These are phyloP conservation scores for Umbelopsis sp. DNA, from an alignment of 371 early-diverging fungal species.

Conservation along the genomic window DNA sequence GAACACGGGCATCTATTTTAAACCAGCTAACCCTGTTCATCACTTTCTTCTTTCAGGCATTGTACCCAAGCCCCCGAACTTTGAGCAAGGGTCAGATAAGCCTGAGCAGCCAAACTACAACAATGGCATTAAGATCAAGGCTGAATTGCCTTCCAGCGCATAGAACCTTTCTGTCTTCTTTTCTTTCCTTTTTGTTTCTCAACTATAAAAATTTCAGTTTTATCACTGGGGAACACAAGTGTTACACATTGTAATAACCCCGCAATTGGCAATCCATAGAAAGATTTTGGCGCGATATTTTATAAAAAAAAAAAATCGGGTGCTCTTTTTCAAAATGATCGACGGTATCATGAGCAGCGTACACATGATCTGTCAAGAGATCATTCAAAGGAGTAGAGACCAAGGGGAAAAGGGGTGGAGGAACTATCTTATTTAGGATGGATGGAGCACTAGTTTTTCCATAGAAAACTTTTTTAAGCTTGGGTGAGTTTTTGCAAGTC, in stretches of 20 bases:
- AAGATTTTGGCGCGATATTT: neutral
- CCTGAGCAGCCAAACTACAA: conserved; percentile 19
- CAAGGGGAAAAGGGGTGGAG: too few species aligned
- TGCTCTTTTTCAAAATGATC: neutral
- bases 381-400: neutral
- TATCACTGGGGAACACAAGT: conserved; percentile 5
- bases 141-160: conserved; percentile 8
- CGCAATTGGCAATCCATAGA: conserved; percentile 7
- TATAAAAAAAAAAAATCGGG: too few species aligned
- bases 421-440: conserved; percentile 1
- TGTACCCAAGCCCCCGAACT: conserved; percentile 72
- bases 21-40: neutral
- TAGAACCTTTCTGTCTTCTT: neutral
- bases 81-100: conserved; percentile 59
- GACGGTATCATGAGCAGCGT: neutral
- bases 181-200: neutral
- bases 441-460: neutral
- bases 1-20: neutral
- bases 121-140: conserved; percentile 20
- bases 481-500: conserved; percentile 18
- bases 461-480: conserved; percentile 14
- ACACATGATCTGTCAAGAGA: conserved; percentile 9
- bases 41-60: conserved; percentile 42
- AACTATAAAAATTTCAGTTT: neutral
- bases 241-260: conserved; percentile 7